Conservation (phyloP, 2,329 filamentous ascomycete species). For the Cladosporium colombiae region DNA sequence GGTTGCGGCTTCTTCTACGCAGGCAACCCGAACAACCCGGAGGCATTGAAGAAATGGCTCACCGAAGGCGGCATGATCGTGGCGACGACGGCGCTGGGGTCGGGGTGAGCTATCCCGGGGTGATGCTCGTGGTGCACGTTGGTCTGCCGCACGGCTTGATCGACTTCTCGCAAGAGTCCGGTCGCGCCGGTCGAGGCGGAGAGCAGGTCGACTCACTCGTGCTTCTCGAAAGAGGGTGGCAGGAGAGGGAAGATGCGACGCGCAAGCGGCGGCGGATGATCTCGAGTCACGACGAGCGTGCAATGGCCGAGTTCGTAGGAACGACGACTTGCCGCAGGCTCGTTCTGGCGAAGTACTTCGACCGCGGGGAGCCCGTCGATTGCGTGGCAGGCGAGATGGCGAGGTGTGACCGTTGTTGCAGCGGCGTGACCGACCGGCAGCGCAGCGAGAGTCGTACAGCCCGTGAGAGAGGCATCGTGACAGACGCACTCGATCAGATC, state of each 20-base stretch:
- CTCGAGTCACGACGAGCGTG: neutral
- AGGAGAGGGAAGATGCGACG: neutral
- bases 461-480: constrained; percentile 8
- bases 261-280: neutral
- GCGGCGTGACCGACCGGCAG: constrained; percentile 1
- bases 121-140: constrained; percentile 22
- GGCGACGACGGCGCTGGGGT: constrained; percentile 28
- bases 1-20: constrained; percentile 25
- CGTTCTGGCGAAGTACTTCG: constrained; percentile 11
- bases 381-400: neutral
- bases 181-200: constrained; percentile 20
- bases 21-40: constrained; percentile 9
- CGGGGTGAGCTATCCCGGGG: too few relatives aligned
- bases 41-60: constrained; percentile 21
- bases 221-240: constrained; percentile 8
- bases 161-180: constrained; percentile 26
- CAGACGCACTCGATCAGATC: constrained; percentile 16
- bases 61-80: constrained; percentile 24
- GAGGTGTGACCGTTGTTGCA: constrained; percentile 12
- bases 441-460: neutral
- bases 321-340: constrained; percentile 3
- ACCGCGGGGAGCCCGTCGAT: neutral
- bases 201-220: constrained; percentile 22
- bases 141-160: constrained; percentile 23
- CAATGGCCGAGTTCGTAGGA: constrained; percentile 8